These are phyloP conservation scores for Trichosporon inkin DNA, from an alignment of 1,284 basidiomycete genomes.

Conservation along the genomic window DNA sequence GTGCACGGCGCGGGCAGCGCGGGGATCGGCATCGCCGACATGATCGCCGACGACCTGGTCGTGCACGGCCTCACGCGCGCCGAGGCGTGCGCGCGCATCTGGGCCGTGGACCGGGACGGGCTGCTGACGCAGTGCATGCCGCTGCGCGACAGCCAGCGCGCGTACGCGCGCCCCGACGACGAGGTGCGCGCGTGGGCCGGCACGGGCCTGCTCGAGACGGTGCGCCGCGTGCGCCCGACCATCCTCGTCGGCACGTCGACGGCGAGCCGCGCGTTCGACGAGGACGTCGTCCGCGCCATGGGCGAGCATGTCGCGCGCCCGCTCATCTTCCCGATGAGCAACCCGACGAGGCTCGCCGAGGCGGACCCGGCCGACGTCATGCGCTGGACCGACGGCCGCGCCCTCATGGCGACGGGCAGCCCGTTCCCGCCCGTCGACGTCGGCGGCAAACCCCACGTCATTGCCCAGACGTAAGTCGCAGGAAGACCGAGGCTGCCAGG, in stretches of 20 bases:
- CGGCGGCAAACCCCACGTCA: neutral
- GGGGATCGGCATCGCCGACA: conserved; percentile 66
- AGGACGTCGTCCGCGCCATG: conserved; percentile 68
- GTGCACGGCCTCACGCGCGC: conserved; percentile 57
- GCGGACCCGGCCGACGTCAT: conserved; percentile 58
- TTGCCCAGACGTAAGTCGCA: conserved; percentile 8
- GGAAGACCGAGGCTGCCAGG: too few relatives aligned
- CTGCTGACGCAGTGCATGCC: conserved; percentile 48
- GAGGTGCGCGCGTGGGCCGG: conserved; percentile 50
- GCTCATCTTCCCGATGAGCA: conserved; percentile 76
- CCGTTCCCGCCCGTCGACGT: conserved; percentile 66
- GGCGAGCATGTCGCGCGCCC: conserved; percentile 58
- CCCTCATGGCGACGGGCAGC: conserved; percentile 72
- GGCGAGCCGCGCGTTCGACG: conserved; percentile 70
- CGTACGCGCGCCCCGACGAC: conserved; percentile 50
- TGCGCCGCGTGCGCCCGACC: conserved; percentile 66
- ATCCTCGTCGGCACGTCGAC: conserved; percentile 82
- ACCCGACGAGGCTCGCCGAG: conserved; percentile 72
- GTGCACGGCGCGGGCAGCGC: conserved; percentile 78
- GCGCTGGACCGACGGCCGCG: conserved; percentile 67
- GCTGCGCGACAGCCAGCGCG: conserved; percentile 48
- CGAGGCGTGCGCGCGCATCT: conserved; percentile 69
- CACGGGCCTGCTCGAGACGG: conserved; percentile 53
- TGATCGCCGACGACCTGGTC: conserved; percentile 68
- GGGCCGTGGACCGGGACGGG: conserved; percentile 53